These are phyloP conservation scores for Stemphylium beticola DNA, from an alignment of 2,329 filamentous ascomycete species.

Conservation along the genomic window DNA sequence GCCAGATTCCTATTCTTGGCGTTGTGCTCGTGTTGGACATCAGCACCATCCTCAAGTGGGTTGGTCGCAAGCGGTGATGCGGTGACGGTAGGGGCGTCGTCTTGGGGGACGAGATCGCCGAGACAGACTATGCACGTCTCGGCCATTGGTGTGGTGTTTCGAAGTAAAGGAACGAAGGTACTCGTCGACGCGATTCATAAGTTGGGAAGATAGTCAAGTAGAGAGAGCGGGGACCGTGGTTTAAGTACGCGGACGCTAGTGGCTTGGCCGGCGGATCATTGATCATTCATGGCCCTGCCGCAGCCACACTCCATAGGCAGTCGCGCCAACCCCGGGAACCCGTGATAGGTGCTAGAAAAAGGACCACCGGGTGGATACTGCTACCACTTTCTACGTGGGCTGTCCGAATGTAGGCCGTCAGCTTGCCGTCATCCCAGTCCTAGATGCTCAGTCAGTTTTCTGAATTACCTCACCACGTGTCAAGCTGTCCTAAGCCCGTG, in stretches of 20 bases:
- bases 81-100: constrained; percentile 50
- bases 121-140: constrained; percentile 75
- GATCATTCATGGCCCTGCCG: constrained; percentile 27
- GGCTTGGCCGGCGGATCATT: constrained; percentile 18
- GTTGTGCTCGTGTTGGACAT: constrained; percentile 27
- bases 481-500: constrained; percentile 27
- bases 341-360: constrained; percentile 16
- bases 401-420: constrained; percentile 7
- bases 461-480: constrained; percentile 45
- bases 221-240: constrained; percentile 34
- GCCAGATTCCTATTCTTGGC: constrained; percentile 21
- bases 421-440: constrained; percentile 8
- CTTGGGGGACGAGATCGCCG: constrained; percentile 69
- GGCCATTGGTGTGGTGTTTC: constrained; percentile 57
- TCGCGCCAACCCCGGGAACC: constrained; percentile 25
- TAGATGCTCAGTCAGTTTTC: constrained; percentile 21
- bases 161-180: constrained; percentile 26
- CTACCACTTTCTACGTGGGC: not conserved
- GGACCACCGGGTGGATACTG: constrained; percentile 11
- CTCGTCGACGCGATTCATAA: constrained; percentile 43
- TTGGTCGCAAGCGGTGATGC: constrained; percentile 32
- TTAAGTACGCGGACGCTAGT: constrained; percentile 31
- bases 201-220: constrained; percentile 40
- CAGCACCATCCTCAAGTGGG: constrained; percentile 36
- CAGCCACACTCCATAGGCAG: constrained; percentile 31